These are phyloP conservation scores for Irpex sp. DNA, from an alignment of 1,284 basidiomycete genomes.

Conservation along the genomic window DNA sequence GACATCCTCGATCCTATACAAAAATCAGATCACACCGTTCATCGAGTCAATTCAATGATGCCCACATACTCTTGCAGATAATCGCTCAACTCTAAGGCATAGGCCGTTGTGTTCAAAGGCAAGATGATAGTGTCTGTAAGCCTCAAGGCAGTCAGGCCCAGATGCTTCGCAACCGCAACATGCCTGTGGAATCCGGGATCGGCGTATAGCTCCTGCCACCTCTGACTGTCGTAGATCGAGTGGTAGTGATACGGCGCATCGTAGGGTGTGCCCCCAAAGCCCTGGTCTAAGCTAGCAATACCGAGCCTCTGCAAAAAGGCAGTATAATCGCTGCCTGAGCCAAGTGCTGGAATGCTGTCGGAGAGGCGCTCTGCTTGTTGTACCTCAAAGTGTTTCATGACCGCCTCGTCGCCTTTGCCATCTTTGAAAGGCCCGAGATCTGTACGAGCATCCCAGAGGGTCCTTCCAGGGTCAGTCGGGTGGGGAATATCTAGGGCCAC, in stretches of 20 bases:
- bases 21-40: too few species aligned
- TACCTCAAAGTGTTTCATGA: conserved; percentile 13
- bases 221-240: conserved; percentile 69
- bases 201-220: conserved; percentile 68
- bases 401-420: conserved; percentile 29
- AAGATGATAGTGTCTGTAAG: conserved; percentile 53
- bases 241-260: conserved; percentile 76
- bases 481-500: conserved; percentile 68
- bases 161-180: conserved; percentile 61
- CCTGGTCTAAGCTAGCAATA: conserved; percentile 49
- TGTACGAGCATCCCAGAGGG: conserved; percentile 60
- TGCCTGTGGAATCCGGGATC: conserved; percentile 72
- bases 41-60: too few species aligned
- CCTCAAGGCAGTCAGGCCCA: conserved; percentile 59
- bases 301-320: conserved; percentile 70
- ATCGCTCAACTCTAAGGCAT: conserved; percentile 43
- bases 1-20: not conserved
- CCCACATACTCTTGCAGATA: conserved; percentile 43
- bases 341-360: conserved; percentile 31
- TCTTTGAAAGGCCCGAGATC: conserved; percentile 49
- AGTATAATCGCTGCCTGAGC: conserved; percentile 72
- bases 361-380: conserved; percentile 19
- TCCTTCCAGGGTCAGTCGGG: conserved; percentile 45
- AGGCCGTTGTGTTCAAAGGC: conserved; percentile 76
- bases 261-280: conserved; percentile 39